Percentiles rank a stretch among this genome's conserved stretches.
Evolutionary conservation across 1,139 yeast species (phyloP).

Genomic region (Sugiyamaella pinicola): DNA sequence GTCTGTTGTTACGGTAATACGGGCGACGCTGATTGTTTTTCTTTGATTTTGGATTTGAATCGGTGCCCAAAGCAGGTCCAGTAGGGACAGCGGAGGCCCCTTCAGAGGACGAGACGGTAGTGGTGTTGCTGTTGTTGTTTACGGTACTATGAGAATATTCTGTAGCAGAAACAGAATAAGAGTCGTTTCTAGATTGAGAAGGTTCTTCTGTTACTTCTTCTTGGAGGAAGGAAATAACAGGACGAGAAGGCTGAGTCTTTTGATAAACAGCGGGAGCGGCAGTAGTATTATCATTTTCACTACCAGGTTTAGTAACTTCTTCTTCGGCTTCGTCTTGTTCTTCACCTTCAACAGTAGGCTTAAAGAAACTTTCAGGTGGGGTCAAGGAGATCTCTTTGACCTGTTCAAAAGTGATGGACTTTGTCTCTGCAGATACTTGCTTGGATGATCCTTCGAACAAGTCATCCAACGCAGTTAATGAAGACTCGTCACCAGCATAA

Average conservation of each 20-base stretch:
- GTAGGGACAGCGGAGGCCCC: slow-evolving; percentile 2
- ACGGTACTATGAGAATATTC: too few species aligned
- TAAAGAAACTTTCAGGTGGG: slow-evolving; percentile 31
- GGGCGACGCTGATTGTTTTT: slow-evolving; percentile 9
- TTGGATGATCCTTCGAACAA: slow-evolving; percentile 36
- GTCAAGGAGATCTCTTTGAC: slow-evolving; percentile 32
- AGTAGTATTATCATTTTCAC: too few species aligned
- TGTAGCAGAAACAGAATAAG: slow-evolving; percentile 11
- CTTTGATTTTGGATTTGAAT: slow-evolving; percentile 1
- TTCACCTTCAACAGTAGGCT: slow-evolving; percentile 24
- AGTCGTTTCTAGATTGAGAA: not conserved
- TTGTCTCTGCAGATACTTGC: slow-evolving; percentile 33
- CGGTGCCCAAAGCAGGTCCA: slow-evolving; percentile 6
- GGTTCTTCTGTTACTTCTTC: slow-evolving; percentile 27
- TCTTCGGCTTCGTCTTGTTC: slow-evolving; percentile 13
- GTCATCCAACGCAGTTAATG: slow-evolving; percentile 40
- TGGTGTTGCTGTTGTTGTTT: too few species aligned
- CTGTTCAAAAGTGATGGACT: slow-evolving; percentile 31
- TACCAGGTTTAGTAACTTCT: not conserved
- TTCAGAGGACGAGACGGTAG: slow-evolving; percentile 18
- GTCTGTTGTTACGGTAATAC: slow-evolving; percentile 12
- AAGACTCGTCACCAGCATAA: slow-evolving; percentile 41
- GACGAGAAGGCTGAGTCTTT: slow-evolving; percentile 12
- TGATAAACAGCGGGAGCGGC: not conserved
- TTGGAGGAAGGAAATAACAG: slow-evolving; percentile 32